Evolutionary conservation across 768 basidiomycete species (phyloP), one percentile per base, ranked within the genome.

Genomic region (Roridomyces roridus): DNA sequence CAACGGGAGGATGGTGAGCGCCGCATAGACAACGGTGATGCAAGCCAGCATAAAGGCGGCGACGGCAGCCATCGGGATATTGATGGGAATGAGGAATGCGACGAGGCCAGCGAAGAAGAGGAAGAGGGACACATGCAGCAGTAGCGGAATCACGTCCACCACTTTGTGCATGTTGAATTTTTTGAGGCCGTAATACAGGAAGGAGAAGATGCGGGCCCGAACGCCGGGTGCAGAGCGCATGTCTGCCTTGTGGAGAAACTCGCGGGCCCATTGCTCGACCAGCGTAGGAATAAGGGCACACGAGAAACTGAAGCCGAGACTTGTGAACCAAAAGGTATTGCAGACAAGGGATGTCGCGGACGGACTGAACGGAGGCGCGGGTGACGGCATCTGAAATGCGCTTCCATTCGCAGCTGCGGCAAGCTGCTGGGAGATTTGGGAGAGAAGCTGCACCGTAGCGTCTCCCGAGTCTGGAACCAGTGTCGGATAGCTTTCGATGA

Each of bases 1-100:
- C 18, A 61, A 20, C 1, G 63, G 63, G 2, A 61, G 53, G 17
- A 64, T 14, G 15, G 57, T 48, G 43, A 46, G 53, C n/a, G 43
- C 40, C 17, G 41, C 15, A 47, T 64, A 64, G 14, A 43, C 18
- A 1, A 20, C 42, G 7, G 25, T 26, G 5, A 53, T 15, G 15
- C 44, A 1, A 5, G 2, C 34, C 1, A 53, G 25, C 2, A 53
- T 41, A 11, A 9, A 24, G 12, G n/a, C 34, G 4, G 51, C 34
- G 6, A 52, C 15, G 3, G 17, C 9, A 2, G 42, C 28, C 21
- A 53, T 45, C 3, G 18, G 7, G 5, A 12, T 6, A 10, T 40
- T 53, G n/a, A 46, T 15, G 0, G 43, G 51, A 21, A 39, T 7
- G 12, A 51, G 42, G 31, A 44, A 51, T 3, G 21, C 29, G 17